A percentile compares a stretch with the other conserved stretches of the same genome.
phyloP scores from a whole-genome alignment of 106 monocot genomes.

The Dendrobium nobile region DNA sequence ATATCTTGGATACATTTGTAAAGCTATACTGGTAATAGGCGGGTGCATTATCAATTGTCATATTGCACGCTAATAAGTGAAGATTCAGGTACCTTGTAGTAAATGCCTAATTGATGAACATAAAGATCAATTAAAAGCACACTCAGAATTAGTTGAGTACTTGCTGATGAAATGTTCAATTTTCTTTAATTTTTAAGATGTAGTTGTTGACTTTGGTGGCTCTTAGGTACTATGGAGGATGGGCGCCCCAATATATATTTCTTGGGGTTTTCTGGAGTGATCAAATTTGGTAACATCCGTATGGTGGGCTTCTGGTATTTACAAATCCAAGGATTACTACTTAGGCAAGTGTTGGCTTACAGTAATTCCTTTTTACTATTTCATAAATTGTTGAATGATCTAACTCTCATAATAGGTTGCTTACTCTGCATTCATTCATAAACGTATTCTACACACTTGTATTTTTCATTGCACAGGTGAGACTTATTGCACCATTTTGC shows the following conservation, averaged over 20 bases:
- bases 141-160: neutral
- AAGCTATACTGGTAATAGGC: neutral
- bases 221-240: conserved; percentile 76
- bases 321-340: conserved; percentile 49
- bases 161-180: neutral
- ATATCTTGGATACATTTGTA: neutral
- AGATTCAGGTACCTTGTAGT: neutral
- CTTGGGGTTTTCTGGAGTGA: conserved; percentile 74
- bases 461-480: neutral
- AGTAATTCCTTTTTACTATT: neutral
- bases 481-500: neutral
- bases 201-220: conserved; percentile 10
- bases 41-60: neutral
- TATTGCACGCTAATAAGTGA: neutral
- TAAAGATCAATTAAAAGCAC: neutral
- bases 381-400: neutral
- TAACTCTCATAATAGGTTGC: neutral
- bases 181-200: neutral
- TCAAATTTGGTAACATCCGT: conserved; percentile 86
- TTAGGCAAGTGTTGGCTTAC: conserved; percentile 48
- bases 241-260: conserved; percentile 79
- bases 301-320: conserved; percentile 90
- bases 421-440: neutral
- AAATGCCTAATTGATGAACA: neutral
- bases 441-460: neutral